Conservation (phyloP, 345 rosid genomes). For the Lumnitzera littorea region DNA sequence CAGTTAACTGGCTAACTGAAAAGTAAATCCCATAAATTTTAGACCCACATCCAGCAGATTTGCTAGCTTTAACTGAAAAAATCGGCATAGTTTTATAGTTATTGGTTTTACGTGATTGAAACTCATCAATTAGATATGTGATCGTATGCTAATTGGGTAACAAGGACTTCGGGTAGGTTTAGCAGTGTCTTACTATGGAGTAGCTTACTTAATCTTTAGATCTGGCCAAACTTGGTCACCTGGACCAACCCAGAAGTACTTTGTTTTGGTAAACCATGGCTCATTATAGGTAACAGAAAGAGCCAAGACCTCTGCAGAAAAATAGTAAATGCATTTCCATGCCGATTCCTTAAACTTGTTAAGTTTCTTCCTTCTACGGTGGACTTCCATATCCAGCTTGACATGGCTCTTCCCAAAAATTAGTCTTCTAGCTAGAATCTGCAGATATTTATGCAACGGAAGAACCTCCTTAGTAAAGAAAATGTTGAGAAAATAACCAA, state of each 20-base stretch:
- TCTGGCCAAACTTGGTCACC: slow-evolving; percentile 81
- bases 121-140: too few relatives aligned
- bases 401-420: slow-evolving; percentile 45
- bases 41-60: too few relatives aligned
- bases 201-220: slow-evolving; percentile 70
- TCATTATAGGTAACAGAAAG: slow-evolving; percentile 52
- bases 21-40: too few relatives aligned
- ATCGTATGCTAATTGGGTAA: too few relatives aligned
- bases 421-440: slow-evolving; percentile 50
- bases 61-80: too few relatives aligned
- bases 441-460: slow-evolving; percentile 15
- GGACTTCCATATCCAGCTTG: slow-evolving; percentile 20
- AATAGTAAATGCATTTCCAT: slow-evolving; percentile 79
- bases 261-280: slow-evolving; percentile 79
- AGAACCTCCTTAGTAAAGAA: neutral
- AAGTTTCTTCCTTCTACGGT: slow-evolving; percentile 45
- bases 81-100: too few relatives aligned
- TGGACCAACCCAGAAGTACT: slow-evolving; percentile 79
- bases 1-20: neutral
- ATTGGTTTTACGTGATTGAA: too few relatives aligned
- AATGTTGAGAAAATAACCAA: slow-evolving; percentile 1
- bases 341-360: slow-evolving; percentile 84
- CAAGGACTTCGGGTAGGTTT: too few relatives aligned
- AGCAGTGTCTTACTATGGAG: neutral
- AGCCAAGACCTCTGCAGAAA: slow-evolving; percentile 66